A percentile compares a stretch with the other conserved stretches of the same genome.
Conservation (phyloP, 495 filamentous ascomycete genomes). For the Acidiella bohemica region DNA sequence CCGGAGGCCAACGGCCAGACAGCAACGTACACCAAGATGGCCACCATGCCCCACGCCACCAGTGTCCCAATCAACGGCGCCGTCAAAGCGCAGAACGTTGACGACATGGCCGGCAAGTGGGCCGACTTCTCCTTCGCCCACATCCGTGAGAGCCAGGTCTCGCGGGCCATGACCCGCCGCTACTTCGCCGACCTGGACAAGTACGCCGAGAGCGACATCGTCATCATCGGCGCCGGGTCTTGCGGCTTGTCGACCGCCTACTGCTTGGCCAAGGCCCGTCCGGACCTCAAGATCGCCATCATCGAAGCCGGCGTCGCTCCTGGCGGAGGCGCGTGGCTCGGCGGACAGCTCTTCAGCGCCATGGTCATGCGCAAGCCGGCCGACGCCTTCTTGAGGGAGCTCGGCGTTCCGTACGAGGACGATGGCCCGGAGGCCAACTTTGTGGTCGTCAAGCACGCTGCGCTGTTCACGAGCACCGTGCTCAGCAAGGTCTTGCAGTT, state of each 20-base stretch:
- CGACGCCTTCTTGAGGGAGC: constrained; percentile 62
- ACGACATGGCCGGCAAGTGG: constrained; percentile 56
- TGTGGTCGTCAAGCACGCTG: constrained; percentile 71
- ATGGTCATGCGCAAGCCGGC: constrained; percentile 93
- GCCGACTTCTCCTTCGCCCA: constrained; percentile 65
- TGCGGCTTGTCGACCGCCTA: constrained; percentile 78
- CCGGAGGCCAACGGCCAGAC: constrained; percentile 24
- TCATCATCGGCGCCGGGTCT: constrained; percentile 79
- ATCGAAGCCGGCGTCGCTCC: constrained; percentile 78
- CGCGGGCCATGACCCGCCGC: constrained; percentile 79
- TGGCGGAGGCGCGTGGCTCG: constrained; percentile 81
- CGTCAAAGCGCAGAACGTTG: constrained; percentile 37
- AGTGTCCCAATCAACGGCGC: constrained; percentile 29
- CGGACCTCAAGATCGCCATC: constrained; percentile 83
- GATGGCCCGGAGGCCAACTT: constrained; percentile 39
- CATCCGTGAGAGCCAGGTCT: constrained; percentile 82
- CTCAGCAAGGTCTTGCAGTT: constrained; percentile 65
- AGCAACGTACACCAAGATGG: constrained; percentile 12
- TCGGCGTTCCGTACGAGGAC: constrained; percentile 76
- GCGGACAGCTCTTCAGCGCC: constrained; percentile 80
- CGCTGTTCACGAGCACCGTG: constrained; percentile 77
- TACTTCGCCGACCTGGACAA: constrained; percentile 82
- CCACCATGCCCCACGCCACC: constrained; percentile 20
- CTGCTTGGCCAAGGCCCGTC: constrained; percentile 67
- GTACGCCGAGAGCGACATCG: constrained; percentile 82